Evolutionary conservation across 805 yeast genomes (phyloP).

Genomic region (Saccharomycopsis schoenii): DNA sequence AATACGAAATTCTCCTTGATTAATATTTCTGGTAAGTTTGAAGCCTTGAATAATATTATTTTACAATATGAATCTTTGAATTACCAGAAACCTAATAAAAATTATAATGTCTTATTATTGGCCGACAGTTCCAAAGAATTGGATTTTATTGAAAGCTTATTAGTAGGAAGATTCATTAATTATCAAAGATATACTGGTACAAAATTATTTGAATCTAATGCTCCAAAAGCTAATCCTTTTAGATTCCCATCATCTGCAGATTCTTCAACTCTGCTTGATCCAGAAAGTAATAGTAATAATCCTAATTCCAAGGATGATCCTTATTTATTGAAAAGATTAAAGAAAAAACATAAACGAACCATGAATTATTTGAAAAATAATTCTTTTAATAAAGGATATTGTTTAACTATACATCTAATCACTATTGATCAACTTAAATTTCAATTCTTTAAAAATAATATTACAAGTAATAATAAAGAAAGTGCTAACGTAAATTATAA

Average conservation of each 20-base stretch:
- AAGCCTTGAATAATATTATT: slow-evolving; percentile 40
- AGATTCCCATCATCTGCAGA: neutral
- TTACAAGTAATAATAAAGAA: neutral
- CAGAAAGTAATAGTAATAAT: neutral
- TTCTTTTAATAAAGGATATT: slow-evolving; percentile 7
- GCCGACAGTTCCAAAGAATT: slow-evolving; percentile 58
- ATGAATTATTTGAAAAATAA: slow-evolving; percentile 8
- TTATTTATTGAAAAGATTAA: slow-evolving; percentile 11
- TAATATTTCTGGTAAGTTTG: slow-evolving; percentile 50
- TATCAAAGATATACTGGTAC: slow-evolving; percentile 62
- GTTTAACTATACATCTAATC: slow-evolving; percentile 16
- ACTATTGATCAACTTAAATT: slow-evolving; percentile 16
- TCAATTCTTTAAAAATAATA: slow-evolving; percentile 11
- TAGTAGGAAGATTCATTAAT: slow-evolving; percentile 60
- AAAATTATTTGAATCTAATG: slow-evolving; percentile 36
- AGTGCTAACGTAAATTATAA: slow-evolving; percentile 1
- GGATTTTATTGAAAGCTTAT: slow-evolving; percentile 67
- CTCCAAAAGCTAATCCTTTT: neutral
- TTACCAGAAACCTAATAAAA: slow-evolving; percentile 17
- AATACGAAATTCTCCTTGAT: slow-evolving; percentile 49
- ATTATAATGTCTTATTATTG: slow-evolving; percentile 34
- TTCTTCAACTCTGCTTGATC: neutral
- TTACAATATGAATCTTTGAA: slow-evolving; percentile 27
- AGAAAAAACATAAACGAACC: slow-evolving; percentile 5
- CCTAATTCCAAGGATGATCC: slow-evolving; percentile 15